Evolutionary conservation across 305 asterid species (phyloP), one percentile per base, ranked within the genome.

Genomic region (Fraxinus nigra): DNA sequence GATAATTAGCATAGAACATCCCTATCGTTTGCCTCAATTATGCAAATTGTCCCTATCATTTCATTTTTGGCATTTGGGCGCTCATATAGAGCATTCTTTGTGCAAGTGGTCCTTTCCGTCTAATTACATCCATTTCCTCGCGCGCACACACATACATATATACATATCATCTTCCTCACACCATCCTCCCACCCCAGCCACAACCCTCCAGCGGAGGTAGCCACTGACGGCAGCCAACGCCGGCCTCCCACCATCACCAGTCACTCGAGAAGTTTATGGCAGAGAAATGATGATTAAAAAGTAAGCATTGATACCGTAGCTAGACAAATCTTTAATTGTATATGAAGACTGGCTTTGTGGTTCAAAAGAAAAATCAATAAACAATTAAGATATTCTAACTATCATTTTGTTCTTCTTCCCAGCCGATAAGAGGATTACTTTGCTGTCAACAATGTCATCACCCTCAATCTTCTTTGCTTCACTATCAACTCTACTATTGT

Each of bases 341-440:
- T 56, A 56, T 20, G 67, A 7, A 56, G 28, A 18, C 13, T 54
- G 65, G 20, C 22, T 54, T n/a, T n/a, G 26, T 5, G 65, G 65
- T 54, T 54, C 24, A 54, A 54, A 3, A 54, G 26, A 54, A 54
- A 54, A 54, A 6, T 16, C 65, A n/a, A 54, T 54, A 16, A 81
- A 34, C 63, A 20, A 75, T 88, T 85, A 93, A 67, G 97, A 87
- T 74, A 93, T 76, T 81, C 97, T 92, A 80, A 95, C 97, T 75
- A 95, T 87, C 97, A 95, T 91, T 89, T 91, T 95, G 80, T 92
- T 93, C 93, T 95, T 95, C 94, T 93, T 95, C 86, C 99, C 98
- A 0, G 97, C 95, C 16, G 99, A 92, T 75, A 95, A 78, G 85
- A 95, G 97, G 33, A 95, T 83, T 78, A 93, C 90, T 80, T 89